These are phyloP conservation scores for Yarrowia deformans DNA, from an alignment of 805 yeast genomes.

Conservation along the genomic window DNA sequence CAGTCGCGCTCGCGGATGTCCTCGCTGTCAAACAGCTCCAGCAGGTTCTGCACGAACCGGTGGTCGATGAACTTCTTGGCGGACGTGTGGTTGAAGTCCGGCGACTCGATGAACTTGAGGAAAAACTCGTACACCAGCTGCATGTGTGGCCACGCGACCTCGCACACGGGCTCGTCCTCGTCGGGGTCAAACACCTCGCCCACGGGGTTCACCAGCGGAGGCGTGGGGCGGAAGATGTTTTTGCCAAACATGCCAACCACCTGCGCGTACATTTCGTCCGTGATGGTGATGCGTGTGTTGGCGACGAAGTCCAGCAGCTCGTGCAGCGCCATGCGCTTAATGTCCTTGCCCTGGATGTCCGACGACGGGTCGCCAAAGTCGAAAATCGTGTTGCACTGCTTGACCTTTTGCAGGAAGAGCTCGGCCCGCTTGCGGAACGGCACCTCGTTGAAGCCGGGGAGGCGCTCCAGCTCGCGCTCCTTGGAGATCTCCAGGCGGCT, in stretches of 20 bases:
- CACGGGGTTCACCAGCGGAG: constrained; percentile 96
- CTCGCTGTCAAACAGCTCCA: constrained; percentile 93
- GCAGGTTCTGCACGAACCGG: constrained; percentile 75
- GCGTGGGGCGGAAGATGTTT: constrained; percentile 93
- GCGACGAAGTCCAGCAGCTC: constrained; percentile 90
- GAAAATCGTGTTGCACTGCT: constrained; percentile 93
- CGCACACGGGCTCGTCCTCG: constrained; percentile 97
- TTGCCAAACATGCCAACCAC: constrained; percentile 88
- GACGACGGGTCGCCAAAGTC: constrained; percentile 93
- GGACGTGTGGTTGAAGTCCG: constrained; percentile 89
- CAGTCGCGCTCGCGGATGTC: constrained; percentile 97
- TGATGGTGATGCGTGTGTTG: constrained; percentile 79
- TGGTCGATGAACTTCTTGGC: constrained; percentile 96
- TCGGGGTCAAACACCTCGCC: constrained; percentile 98
- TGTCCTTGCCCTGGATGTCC: constrained; percentile 91
- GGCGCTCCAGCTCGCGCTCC: constrained; percentile 68
- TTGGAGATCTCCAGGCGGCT: constrained; percentile 86
- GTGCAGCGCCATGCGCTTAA: constrained; percentile 83
- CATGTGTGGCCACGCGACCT: constrained; percentile 99
- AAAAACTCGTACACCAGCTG: constrained; percentile 94
- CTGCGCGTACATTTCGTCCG: constrained; percentile 88
- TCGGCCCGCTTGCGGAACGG: constrained; percentile 79
- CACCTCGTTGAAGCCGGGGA: constrained; percentile 89
- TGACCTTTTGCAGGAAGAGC: constrained; percentile 84
- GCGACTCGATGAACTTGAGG: constrained; percentile 88